These are phyloP conservation scores for Boletus fagicola DNA, from an alignment of 768 basidiomycete species.

Conservation along the genomic window DNA sequence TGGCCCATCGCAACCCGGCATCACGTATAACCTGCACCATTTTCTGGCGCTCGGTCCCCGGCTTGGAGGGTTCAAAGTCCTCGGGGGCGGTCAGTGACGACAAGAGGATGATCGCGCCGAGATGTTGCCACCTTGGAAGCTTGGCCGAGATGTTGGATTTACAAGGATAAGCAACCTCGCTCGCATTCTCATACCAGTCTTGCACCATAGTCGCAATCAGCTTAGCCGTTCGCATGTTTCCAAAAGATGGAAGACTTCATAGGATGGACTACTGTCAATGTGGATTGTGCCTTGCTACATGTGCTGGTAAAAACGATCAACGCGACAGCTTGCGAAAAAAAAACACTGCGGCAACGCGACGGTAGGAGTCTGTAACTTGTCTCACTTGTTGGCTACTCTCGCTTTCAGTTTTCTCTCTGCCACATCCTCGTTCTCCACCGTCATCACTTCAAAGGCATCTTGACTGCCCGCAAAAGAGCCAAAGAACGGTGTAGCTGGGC, in stretches of 20 bases:
- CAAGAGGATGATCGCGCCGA: not conserved
- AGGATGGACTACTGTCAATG: conserved; percentile 1
- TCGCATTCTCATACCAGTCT: not conserved
- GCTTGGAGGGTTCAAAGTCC: not conserved
- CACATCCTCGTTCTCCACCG: conserved; percentile 22
- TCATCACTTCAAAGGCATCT: conserved; percentile 32
- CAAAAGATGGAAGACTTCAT: not conserved
- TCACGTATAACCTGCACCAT: not conserved
- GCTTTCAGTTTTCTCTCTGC: conserved; percentile 26
- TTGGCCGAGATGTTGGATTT: no score
- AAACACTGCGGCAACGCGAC: not conserved
- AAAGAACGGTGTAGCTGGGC: conserved; percentile 72
- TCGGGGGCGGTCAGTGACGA: not conserved
- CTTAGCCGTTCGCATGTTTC: not conserved
- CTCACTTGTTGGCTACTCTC: conserved; percentile 19
- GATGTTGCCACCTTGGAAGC: not conserved
- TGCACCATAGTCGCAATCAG: not conserved
- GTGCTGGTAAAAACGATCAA: conserved; percentile 3
- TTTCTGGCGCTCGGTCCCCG: not conserved
- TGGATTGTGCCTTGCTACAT: conserved; percentile 3
- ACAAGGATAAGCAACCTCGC: not conserved
- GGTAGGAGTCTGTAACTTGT: not conserved
- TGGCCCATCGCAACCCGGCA: no score
- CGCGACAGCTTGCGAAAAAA: conserved; percentile 8
- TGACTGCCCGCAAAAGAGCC: conserved; percentile 45